Base-by-base conservation (phyloP, 805 yeast genomes). In the Wickerhamiella cacticola region DNA sequence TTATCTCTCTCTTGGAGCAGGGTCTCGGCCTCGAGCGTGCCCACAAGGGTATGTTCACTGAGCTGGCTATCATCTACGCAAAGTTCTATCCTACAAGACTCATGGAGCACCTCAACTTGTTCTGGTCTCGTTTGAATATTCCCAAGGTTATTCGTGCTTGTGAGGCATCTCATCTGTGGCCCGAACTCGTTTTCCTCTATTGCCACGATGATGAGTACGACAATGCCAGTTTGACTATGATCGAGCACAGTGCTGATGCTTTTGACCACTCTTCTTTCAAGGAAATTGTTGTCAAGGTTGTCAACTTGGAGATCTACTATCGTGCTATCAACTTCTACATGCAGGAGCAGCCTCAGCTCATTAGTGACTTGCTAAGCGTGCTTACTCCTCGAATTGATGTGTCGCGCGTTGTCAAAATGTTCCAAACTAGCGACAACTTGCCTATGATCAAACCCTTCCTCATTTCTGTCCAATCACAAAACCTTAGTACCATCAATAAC, bases 171-270 rank as follows among this genome's bases (percentile, higher is more conserved):
- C 98, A 92, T 63, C 71, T 92, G 62, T 92, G 96, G 88, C 92
- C 94, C 18, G 98, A 92, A 69, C 73, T 89, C 57, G 86, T 92
- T 50, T 92, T 92, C 79, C 72, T 92, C 65, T 89, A 89, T 70
- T 87, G 96, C 63, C 98, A 92, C 67, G 92, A 92, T 65, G 98
- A 92, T 63, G 98, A 92, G 70, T 92, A 96, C 95, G 98, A 92
- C 66, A 92, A 92, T 66, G 98, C 98, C 52, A 87, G 96, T 29
- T 74, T 92, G 63, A 79, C 96, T 13, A 85, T 92, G 88, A 92
- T 92, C 72, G 96, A 92, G 65, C 86, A 79, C 63, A 81, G 95
- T 2, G 85, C 94, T 52, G 82, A 82, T 56, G 87, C 95, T 15
- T 88, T 89, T 60, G 97, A 92, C 58, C 98, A 92, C 64, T 69